These are phyloP conservation scores for Lonicera japonica DNA, from an alignment of 129 eudicot genomes.

Conservation along the genomic window DNA sequence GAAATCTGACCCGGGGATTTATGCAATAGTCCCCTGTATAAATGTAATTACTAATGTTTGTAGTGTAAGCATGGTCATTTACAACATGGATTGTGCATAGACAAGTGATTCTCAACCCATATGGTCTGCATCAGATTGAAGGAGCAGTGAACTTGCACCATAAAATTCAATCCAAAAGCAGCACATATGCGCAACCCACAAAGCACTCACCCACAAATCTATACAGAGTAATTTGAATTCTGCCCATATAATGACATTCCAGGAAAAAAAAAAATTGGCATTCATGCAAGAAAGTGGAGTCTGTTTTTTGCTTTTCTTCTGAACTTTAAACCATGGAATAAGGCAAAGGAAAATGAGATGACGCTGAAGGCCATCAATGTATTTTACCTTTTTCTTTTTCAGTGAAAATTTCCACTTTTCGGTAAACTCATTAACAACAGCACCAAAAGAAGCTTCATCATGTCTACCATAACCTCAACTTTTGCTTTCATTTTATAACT, in stretches of 20 bases:
- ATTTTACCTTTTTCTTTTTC: conserved; percentile 6
- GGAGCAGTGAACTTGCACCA: too few relatives aligned
- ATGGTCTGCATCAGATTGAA: too few relatives aligned
- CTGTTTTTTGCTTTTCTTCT: conserved; percentile 12
- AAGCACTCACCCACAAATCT: too few relatives aligned
- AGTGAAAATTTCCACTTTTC: conserved; percentile 5
- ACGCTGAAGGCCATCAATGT: conserved; percentile 5
- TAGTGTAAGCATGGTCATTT: too few relatives aligned
- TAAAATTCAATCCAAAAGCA: too few relatives aligned
- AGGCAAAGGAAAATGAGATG: conserved; percentile 8
- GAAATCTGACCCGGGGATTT: too few relatives aligned
- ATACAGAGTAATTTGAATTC: background rate
- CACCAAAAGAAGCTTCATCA: conserved; percentile 14
- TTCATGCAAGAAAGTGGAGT: conserved; percentile 20
- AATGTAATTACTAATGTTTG: too few relatives aligned
- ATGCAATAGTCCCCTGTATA: too few relatives aligned
- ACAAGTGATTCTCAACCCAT: too few relatives aligned
- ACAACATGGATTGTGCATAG: too few relatives aligned
- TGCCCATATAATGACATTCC: conserved; percentile 11
- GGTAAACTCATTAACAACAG: conserved; percentile 1
- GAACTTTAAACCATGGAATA: conserved; percentile 1
- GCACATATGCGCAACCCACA: too few relatives aligned
- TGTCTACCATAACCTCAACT: background rate
- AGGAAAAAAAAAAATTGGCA: conserved; percentile 3
- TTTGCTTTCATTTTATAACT: background rate